Evolutionary conservation across 441 rosid genomes (phyloP).

Genomic region (Pelargonium myrrhifolium): DNA sequence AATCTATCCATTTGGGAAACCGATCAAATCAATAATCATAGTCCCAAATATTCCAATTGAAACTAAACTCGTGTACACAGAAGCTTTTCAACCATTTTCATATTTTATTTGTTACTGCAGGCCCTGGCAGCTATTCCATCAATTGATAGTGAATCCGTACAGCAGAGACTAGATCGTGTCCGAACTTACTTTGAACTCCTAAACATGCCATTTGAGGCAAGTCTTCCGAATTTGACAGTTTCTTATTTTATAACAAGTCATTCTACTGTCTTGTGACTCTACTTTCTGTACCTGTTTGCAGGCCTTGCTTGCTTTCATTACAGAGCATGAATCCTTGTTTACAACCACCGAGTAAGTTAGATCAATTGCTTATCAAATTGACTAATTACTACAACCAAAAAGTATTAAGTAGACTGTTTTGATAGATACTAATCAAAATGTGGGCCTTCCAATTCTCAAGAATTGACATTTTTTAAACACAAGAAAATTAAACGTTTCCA

Average conservation of each 20-base stretch:
- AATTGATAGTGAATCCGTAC: conserved; percentile 65
- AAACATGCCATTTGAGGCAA: conserved; percentile 96
- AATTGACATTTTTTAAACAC: no score
- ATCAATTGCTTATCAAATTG: not conserved
- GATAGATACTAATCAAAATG: conserved; percentile 10
- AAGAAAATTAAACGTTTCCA: no score
- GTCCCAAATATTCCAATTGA: no score
- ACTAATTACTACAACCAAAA: no score
- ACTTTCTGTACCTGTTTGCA: conserved; percentile 24
- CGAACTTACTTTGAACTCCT: conserved; percentile 85
- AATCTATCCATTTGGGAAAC: no score
- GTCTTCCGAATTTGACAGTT: conserved; percentile 15
- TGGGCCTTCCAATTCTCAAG: not conserved
- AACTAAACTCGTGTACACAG: no score
- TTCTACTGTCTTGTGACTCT: not conserved
- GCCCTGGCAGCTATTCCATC: conserved; percentile 89
- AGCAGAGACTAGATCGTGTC: conserved; percentile 70
- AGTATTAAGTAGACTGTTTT: not conserved
- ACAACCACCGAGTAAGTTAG: conserved; percentile 59
- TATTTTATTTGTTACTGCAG: conserved; percentile 32
- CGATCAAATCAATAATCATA: no score
- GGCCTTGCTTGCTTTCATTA: conserved; percentile 87
- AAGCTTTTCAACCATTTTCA: not conserved
- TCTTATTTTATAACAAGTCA: not conserved
- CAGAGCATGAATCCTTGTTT: conserved; percentile 65